These are phyloP conservation scores for Achaetomiella virescens DNA, from an alignment of 495 filamentous ascomycete genomes.

Conservation along the genomic window DNA sequence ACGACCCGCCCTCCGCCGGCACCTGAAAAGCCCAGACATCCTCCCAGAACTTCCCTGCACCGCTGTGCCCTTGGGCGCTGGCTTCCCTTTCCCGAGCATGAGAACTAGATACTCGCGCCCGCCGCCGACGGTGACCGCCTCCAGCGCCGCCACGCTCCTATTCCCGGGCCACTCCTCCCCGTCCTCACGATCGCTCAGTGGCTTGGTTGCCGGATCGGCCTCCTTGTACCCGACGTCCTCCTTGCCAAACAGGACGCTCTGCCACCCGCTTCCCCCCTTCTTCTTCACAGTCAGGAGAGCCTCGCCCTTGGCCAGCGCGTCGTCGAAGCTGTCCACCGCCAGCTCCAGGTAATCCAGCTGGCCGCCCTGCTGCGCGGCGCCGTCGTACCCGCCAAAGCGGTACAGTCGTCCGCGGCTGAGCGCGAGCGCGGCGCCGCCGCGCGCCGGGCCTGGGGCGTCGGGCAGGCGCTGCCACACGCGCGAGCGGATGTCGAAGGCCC, in stretches of 20 bases:
- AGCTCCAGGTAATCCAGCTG: conserved; percentile 55
- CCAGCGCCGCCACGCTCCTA: conserved; percentile 41
- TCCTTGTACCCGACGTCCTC: conserved; percentile 28
- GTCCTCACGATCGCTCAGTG: conserved; percentile 2
- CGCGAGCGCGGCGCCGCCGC: conserved; percentile 59
- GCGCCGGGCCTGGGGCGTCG: conserved; percentile 51
- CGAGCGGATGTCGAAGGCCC: conserved; percentile 59
- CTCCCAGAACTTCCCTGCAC: conserved; percentile 59
- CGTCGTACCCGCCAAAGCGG: conserved; percentile 70
- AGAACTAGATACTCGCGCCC: conserved; percentile 58
- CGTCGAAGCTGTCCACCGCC: conserved; percentile 41
- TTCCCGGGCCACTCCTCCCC: conserved; percentile 33
- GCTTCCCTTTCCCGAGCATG: conserved; percentile 60
- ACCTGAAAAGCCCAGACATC: conserved; percentile 75
- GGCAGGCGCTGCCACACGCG: conserved; percentile 57
- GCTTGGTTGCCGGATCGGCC: conserved; percentile 17
- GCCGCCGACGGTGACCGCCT: conserved; percentile 43
- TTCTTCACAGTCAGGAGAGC: conserved; percentile 21
- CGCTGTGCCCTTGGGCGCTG: conserved; percentile 54
- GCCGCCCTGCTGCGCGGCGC: conserved; percentile 56
- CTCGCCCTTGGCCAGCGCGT: conserved; percentile 39
- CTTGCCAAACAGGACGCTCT: conserved; percentile 26
- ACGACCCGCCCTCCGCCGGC: conserved; percentile 42
- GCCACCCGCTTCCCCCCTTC: conserved; percentile 33
- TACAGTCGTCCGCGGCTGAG: conserved; percentile 52